Percentiles rank a stretch among this genome's conserved stretches.
phyloP scores from a whole-genome alignment of 306 rosid genomes.

The Fagus sylvatica region DNA sequence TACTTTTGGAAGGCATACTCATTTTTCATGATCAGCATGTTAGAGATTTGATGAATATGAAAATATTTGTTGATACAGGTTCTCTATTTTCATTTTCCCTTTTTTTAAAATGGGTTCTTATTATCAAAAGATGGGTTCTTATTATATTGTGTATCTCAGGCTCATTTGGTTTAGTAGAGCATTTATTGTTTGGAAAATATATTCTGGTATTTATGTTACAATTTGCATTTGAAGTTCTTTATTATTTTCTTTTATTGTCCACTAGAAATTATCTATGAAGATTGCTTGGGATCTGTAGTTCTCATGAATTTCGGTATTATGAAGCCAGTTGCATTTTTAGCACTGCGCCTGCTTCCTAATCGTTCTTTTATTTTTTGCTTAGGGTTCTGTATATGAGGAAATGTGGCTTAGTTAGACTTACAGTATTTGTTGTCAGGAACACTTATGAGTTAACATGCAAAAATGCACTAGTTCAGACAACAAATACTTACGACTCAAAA shows the following conservation, averaged over 20 bases:
- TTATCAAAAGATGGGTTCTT: neutral
- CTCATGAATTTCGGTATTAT: neutral
- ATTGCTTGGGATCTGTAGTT: neutral
- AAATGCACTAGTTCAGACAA: neutral
- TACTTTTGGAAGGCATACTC: conserved; percentile 97
- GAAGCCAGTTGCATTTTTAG: neutral
- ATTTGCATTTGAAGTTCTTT: neutral
- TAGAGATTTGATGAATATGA: conserved; percentile 94
- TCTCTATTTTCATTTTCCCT: conserved; percentile 41
- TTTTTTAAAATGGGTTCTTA: no score
- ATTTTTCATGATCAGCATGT: conserved; percentile 92
- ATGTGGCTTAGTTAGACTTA: neutral
- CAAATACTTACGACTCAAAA: no score
- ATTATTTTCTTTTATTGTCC: neutral
- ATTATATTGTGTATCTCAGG: neutral
- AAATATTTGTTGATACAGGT: conserved; percentile 99
- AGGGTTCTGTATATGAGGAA: neutral
- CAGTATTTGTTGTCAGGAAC: neutral
- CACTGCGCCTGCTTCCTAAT: neutral
- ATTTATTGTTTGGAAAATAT: neutral
- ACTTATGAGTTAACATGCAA: no score
- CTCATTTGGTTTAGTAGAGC: neutral
- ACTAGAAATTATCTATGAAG: neutral
- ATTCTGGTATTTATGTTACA: neutral
- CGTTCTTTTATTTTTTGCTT: neutral